Conservation (phyloP, 2,329 filamentous ascomycete genomes). For the Ophiostoma tasmaniense region DNA sequence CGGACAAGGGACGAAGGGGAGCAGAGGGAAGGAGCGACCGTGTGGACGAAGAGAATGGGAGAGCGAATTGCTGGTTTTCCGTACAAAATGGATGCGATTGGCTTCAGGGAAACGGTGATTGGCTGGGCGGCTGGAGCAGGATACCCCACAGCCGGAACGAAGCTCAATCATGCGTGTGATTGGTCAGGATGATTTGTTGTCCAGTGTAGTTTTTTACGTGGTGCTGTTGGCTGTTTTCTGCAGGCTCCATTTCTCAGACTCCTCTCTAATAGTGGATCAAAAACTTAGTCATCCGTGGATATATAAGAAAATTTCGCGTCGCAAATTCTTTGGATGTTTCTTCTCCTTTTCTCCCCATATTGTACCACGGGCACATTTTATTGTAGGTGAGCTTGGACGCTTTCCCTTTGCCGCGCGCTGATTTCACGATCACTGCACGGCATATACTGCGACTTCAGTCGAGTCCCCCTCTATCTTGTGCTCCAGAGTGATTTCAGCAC, state of each 20-base stretch:
- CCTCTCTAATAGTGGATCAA: background rate
- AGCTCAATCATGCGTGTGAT: constrained; percentile 17
- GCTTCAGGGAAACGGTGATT: constrained; percentile 20
- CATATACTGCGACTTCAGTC: constrained; percentile 31
- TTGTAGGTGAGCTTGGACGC: constrained; percentile 60
- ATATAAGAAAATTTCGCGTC: constrained; percentile 11
- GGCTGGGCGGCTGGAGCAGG: background rate
- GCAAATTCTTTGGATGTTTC: constrained; percentile 24
- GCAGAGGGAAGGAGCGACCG: constrained; percentile 7
- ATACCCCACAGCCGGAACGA: constrained; percentile 18
- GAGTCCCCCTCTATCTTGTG: constrained; percentile 68
- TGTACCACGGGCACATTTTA: constrained; percentile 62
- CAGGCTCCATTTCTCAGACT: background rate
- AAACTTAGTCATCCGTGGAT: constrained; percentile 19
- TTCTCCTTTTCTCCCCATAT: constrained; percentile 41
- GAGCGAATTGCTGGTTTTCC: constrained; percentile 22
- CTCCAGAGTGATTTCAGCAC: constrained; percentile 53
- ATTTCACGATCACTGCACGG: constrained; percentile 23
- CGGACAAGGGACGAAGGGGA: constrained; percentile 20
- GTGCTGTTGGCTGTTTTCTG: background rate
- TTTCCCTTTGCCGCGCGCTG: constrained; percentile 18
- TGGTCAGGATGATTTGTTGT: constrained; percentile 11
- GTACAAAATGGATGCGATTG: constrained; percentile 21
- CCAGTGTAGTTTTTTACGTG: background rate
- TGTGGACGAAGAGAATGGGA: constrained; percentile 2